A percentile compares a stretch with the other conserved stretches of the same genome.
Evolutionary conservation across 2,329 filamentous ascomycete genomes (phyloP).

Genomic region (Eurotiales sp.): DNA sequence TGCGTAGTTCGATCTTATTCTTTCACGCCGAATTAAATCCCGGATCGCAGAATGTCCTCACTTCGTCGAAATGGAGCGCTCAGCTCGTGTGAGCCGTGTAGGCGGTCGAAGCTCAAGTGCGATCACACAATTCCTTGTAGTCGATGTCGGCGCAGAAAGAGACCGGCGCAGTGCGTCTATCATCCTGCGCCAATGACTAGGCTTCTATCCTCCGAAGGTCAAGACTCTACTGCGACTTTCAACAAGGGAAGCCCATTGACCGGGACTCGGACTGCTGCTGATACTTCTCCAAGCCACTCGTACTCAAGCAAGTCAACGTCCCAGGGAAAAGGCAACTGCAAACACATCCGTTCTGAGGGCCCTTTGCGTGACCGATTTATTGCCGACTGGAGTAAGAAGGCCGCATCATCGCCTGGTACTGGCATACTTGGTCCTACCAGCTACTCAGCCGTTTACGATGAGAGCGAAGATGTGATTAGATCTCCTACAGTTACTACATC

Average conservation of each 20-base stretch:
- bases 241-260: too few relatives aligned
- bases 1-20: too few relatives aligned
- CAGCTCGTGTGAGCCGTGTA: constrained; percentile 38
- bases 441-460: constrained; percentile 19
- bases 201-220: background rate
- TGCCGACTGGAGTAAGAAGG: constrained; percentile 7
- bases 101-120: constrained; percentile 34
- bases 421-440: constrained; percentile 20
- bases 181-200: constrained; percentile 16
- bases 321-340: background rate
- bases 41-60: constrained; percentile 6
- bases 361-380: constrained; percentile 9
- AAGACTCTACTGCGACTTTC: background rate
- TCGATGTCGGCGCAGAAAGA: constrained; percentile 12
- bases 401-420: constrained; percentile 1
- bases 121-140: constrained; percentile 32
- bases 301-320: background rate
- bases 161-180: constrained; percentile 9
- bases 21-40: too few relatives aligned
- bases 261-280: background rate
- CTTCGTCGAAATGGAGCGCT: constrained; percentile 32
- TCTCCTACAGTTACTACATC: constrained; percentile 1
- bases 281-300: background rate
- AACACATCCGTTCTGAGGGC: background rate
- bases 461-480: constrained; percentile 12